Percentiles rank a stretch among this genome's conserved stretches.
phyloP scores from a whole-genome alignment of 208 protist species.

The Leishmania mexicana region DNA sequence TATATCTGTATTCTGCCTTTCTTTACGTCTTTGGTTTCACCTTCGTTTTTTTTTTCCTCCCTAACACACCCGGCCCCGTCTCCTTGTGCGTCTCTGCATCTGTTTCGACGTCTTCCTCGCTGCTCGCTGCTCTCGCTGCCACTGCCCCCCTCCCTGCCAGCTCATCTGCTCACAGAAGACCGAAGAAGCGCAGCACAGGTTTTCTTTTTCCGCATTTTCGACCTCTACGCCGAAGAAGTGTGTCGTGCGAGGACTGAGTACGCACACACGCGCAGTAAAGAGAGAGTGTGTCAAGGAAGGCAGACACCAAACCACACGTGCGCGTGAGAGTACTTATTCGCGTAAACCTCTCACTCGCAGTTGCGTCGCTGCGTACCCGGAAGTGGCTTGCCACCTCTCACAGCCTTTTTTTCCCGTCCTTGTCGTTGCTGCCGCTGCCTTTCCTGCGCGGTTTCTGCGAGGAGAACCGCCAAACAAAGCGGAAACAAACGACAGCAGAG shows the following conservation, averaged over 20 bases:
- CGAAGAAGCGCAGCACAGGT: background rate
- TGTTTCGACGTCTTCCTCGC: background rate
- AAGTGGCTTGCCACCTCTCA: background rate
- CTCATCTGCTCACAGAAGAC: background rate
- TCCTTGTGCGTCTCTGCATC: background rate
- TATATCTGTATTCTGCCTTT: conserved; percentile 2
- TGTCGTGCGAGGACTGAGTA: background rate
- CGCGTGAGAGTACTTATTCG: background rate
- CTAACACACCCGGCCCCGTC: background rate
- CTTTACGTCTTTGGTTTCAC: background rate
- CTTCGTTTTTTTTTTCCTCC: background rate
- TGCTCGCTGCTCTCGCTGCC: background rate
- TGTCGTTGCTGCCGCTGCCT: background rate
- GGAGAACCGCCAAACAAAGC: background rate
- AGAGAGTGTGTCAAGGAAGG: background rate
- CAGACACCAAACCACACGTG: background rate
- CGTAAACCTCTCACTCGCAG: background rate
- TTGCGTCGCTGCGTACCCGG: background rate
- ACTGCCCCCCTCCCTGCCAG: background rate
- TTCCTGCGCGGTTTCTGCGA: background rate
- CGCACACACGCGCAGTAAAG: background rate
- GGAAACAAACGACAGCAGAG: background rate
- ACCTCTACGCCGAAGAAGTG: background rate
- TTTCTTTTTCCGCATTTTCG: background rate
- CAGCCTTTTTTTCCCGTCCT: background rate